Base-by-base conservation (phyloP, 1,284 basidiomycete genomes). In the Sanguinoderma infundibulare region DNA sequence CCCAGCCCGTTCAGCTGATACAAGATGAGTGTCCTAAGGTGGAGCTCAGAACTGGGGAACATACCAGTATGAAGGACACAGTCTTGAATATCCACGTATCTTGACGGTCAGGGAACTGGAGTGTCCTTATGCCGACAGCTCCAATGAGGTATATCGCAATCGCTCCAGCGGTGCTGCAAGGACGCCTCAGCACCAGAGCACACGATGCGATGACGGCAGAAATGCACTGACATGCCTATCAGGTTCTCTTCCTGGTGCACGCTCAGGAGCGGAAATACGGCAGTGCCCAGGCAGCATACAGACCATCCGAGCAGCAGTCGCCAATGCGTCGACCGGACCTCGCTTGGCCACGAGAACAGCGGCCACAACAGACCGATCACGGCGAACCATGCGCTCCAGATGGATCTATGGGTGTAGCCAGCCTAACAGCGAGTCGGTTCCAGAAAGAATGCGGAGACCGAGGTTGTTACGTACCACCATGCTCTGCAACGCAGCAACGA, bases 181-280 rank as follows among this genome's bases (percentile, higher is more conserved):
- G 7, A 17, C 10, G 26, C 7, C 6, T 54, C 9, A 54, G 38
- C 46, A 30, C n/a, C 17, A 24, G 12, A 20, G 30, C 59, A 42
- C 7, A 57, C 10, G 15, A 9, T 10, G 35, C 12, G 14, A n/a
- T 47, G 2, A 40, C 3, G 32, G 17, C 6, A 28, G 20, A 15
- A 17, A 55, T 32, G 24, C 28, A 50, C 86, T 69, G 65, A 92
- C 91, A 94, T 87, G 8, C 79, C 70, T 0, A 70, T 34, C 38
- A 90, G 59, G 65, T 79, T 89, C 74, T 96, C 94, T 17, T 81
- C 78, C 71, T 94, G 93, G 65, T 95, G 87, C 2, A 94, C 88
- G 17, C 84, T 78, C 30, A 92, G 77, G 28, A 92, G 70, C 0
- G 92, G 92, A 66, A 96, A 96, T 1, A 91, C 66, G 0, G 82